These are phyloP conservation scores for Boletus patriciae DNA, from an alignment of 768 basidiomycete species.

Conservation along the genomic window DNA sequence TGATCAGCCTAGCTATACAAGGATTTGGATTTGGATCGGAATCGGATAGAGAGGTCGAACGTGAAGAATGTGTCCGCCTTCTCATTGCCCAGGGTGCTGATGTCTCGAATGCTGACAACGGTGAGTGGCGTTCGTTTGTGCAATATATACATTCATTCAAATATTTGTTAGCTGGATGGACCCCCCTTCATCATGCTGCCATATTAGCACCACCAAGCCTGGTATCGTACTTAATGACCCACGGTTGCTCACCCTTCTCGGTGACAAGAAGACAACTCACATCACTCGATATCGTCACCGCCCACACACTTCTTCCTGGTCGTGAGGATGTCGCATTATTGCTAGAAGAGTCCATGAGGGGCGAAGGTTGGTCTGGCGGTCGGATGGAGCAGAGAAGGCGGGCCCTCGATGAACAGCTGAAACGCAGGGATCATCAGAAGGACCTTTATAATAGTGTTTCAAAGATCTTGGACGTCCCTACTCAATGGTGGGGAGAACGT, in stretches of 20 bases:
- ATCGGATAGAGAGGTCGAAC: slow-evolving; percentile 80
- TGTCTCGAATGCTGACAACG: slow-evolving; percentile 57
- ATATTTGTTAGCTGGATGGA: slow-evolving; percentile 78
- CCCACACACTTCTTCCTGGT: slow-evolving; percentile 76
- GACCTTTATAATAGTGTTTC: slow-evolving; percentile 60
- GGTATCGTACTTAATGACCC: slow-evolving; percentile 89
- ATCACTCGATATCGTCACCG: slow-evolving; percentile 86
- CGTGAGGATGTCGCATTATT: slow-evolving; percentile 85
- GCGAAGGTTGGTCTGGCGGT: slow-evolving; percentile 79
- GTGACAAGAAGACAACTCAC: slow-evolving; percentile 77
- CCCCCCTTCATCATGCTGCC: slow-evolving; percentile 89
- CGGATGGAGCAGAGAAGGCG: slow-evolving; percentile 70
- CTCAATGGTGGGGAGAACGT: slow-evolving; percentile 67
- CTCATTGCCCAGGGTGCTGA: slow-evolving; percentile 79
- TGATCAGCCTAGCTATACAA: slow-evolving; percentile 75
- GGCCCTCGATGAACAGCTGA: slow-evolving; percentile 55
- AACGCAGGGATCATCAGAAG: slow-evolving; percentile 52
- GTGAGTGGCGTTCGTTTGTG: slow-evolving; percentile 38
- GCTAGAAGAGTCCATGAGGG: slow-evolving; percentile 85
- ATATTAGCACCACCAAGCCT: slow-evolving; percentile 87
- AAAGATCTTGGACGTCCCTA: slow-evolving; percentile 52
- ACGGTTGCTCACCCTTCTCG: slow-evolving; percentile 82
- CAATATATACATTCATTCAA: slow-evolving; percentile 4
- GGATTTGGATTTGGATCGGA: slow-evolving; percentile 84
- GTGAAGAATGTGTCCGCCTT: slow-evolving; percentile 85